Conservation (phyloP, 208 protist genomes). For the Vickermania ingenoplastis region DNA sequence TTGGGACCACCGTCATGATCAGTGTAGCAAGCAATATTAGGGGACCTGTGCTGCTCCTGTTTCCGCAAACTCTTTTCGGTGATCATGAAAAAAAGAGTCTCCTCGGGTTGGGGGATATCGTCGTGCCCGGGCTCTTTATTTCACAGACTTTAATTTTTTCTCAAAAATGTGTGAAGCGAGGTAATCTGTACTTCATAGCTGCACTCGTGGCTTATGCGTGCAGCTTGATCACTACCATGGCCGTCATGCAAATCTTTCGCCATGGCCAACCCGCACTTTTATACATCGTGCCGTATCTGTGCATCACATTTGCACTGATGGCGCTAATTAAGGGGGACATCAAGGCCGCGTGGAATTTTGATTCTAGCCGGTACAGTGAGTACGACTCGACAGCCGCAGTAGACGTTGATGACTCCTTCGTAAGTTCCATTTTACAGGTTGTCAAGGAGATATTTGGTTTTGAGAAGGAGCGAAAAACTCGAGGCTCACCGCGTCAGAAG, state of each 20-base stretch:
- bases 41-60: slow-evolving; percentile 93
- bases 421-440: slow-evolving; percentile 11
- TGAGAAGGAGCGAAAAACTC: slow-evolving; percentile 3
- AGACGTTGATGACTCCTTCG: slow-evolving; percentile 17
- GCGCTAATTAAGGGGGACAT: slow-evolving; percentile 53
- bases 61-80: slow-evolving; percentile 82
- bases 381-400: slow-evolving; percentile 9
- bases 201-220: slow-evolving; percentile 81
- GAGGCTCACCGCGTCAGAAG: too few relatives aligned
- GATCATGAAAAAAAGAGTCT: slow-evolving; percentile 75
- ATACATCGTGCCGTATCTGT: slow-evolving; percentile 87
- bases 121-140: slow-evolving; percentile 94
- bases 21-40: slow-evolving; percentile 92
- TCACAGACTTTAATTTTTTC: slow-evolving; percentile 92
- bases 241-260: slow-evolving; percentile 92
- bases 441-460: slow-evolving; percentile 39
- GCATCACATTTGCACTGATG: slow-evolving; percentile 46
- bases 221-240: slow-evolving; percentile 90
- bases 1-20: slow-evolving; percentile 95
- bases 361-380: slow-evolving; percentile 4
- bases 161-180: slow-evolving; percentile 36
- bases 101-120: slow-evolving; percentile 95
- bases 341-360: slow-evolving; percentile 39
- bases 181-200: slow-evolving; percentile 81
- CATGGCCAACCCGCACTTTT: slow-evolving; percentile 90